Conservation (phyloP, 164 flowering plant genomes). For the Malania oleifera region DNA sequence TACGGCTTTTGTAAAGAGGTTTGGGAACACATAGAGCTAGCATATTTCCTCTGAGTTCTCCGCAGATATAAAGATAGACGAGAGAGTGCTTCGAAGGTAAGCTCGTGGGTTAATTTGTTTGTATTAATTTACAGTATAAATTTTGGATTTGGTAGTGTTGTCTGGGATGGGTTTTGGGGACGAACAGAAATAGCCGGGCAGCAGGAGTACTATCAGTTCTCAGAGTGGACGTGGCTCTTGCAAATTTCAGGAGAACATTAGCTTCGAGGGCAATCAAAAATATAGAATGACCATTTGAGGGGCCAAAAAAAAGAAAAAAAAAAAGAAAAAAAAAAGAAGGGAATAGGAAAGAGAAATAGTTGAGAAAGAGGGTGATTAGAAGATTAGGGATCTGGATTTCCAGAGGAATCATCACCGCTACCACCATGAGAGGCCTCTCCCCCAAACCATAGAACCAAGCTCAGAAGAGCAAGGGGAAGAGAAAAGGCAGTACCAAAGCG, state of each 20-base stretch:
- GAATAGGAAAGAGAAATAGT: neutral
- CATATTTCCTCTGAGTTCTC: too few species aligned
- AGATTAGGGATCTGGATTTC: conserved; percentile 18
- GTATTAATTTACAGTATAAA: conserved; percentile 6
- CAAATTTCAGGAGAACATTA: conserved; percentile 5
- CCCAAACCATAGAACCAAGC: too few species aligned
- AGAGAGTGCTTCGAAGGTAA: too few species aligned
- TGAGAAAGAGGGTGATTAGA: neutral
- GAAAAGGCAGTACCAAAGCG: too few species aligned
- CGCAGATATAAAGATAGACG: too few species aligned
- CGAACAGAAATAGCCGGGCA: conserved; percentile 11
- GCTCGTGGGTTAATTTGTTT: too few species aligned
- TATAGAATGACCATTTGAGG: too few species aligned
- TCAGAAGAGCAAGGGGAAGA: too few species aligned
- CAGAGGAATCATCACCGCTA: conserved; percentile 10
- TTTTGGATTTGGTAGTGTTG: conserved; percentile 6
- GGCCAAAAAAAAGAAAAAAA: neutral
- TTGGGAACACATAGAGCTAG: too few species aligned
- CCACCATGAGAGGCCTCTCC: neutral
- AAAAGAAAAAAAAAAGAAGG: neutral
- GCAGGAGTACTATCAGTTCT: conserved; percentile 12
- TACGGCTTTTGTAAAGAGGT: too few species aligned
- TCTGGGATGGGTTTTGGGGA: conserved; percentile 22
- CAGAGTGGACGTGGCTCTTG: conserved; percentile 17
- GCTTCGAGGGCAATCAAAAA: neutral